phyloP scores from a whole-genome alignment of 306 rosid species.

The Vigna mungo region DNA sequence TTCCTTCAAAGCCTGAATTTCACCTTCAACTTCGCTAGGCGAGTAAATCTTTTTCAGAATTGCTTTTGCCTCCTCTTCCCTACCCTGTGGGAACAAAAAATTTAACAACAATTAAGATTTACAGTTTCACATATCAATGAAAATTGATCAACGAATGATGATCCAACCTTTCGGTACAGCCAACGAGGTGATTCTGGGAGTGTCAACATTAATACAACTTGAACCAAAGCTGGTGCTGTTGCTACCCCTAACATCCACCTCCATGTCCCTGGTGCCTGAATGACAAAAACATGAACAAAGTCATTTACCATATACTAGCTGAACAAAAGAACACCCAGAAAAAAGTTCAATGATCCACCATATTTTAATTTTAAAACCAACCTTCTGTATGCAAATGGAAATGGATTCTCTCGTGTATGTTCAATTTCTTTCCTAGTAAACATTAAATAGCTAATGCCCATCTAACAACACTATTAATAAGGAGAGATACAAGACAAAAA shows the following conservation, averaged over 20 bases:
- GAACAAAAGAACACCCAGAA: neutral
- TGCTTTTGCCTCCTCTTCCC: constrained; percentile 54
- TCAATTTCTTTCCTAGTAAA: neutral
- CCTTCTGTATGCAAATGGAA: neutral
- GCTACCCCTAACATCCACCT: constrained; percentile 86
- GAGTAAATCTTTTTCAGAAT: constrained; percentile 51
- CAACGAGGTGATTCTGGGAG: constrained; percentile 85
- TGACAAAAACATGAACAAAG: neutral
- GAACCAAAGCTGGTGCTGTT: constrained; percentile 62
- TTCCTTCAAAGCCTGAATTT: constrained; percentile 55
- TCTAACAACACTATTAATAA: too few relatives aligned
- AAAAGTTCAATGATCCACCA: neutral
- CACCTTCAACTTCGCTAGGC: constrained; percentile 50
- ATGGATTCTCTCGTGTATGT: constrained; percentile 1
- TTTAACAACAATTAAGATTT: neutral
- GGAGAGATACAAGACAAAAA: neutral
- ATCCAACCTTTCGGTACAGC: constrained; percentile 66
- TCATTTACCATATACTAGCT: neutral
- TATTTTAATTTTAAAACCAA: neutral
- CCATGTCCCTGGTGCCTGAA: constrained; percentile 70
- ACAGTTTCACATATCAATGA: neutral
- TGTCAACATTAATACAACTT: constrained; percentile 55
- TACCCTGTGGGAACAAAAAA: constrained; percentile 50
- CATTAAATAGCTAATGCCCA: neutral
- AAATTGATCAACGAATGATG: neutral